These are phyloP conservation scores for Pyrenochaeta sp. DNA, from an alignment of 2,329 filamentous ascomycete species.

Conservation along the genomic window DNA sequence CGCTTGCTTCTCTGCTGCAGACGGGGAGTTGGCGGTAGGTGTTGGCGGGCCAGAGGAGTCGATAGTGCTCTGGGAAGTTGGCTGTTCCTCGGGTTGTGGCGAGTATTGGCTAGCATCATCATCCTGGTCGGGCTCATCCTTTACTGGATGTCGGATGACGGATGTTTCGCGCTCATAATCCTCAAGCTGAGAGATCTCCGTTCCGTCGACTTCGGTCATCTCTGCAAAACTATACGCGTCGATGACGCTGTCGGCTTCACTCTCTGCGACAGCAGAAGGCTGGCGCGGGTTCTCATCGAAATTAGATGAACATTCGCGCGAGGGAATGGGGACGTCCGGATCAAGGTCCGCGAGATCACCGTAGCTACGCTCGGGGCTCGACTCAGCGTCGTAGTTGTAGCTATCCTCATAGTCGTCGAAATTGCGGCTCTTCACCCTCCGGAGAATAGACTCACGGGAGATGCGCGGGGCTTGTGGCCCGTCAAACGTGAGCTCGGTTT, in stretches of 20 bases:
- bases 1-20: conserved; percentile 38
- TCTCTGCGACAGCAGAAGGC: conserved; percentile 69
- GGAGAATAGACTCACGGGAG: conserved; percentile 91
- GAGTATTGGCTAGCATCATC: conserved; percentile 68
- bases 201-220: conserved; percentile 67
- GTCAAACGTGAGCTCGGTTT: conserved; percentile 38
- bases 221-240: conserved; percentile 70
- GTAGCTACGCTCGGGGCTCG: conserved; percentile 65
- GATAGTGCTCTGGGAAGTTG: conserved; percentile 45
- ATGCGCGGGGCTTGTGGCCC: conserved; percentile 79
- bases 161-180: conserved; percentile 58
- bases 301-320: conserved; percentile 74
- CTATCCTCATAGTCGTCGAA: conserved; percentile 62
- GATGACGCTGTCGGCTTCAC: conserved; percentile 53
- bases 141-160: conserved; percentile 63
- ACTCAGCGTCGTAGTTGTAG: conserved; percentile 53
- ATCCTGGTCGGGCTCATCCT: conserved; percentile 51
- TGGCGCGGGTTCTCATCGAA: conserved; percentile 68
- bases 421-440: conserved; percentile 76
- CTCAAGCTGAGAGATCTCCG: conserved; percentile 53
- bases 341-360: conserved; percentile 69
- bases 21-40: conserved; percentile 49
- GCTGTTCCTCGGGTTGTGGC: conserved; percentile 49
- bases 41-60: conserved; percentile 57
- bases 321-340: conserved; percentile 89